Conservation (phyloP, 1,284 basidiomycete species). For the Dichomitus squalens region DNA sequence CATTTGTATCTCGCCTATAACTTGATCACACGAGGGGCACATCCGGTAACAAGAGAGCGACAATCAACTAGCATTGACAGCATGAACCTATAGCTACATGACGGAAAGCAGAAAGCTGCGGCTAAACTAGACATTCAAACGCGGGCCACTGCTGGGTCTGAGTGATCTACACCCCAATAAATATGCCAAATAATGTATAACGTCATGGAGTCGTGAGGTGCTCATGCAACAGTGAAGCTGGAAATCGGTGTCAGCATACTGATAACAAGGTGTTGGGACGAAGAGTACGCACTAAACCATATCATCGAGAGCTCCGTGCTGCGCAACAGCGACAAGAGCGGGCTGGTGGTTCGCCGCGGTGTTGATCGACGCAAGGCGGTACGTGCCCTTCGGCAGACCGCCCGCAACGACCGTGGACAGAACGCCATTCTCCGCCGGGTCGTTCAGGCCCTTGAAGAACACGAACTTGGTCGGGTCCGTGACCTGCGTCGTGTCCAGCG, state of each 20-base stretch:
- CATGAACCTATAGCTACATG: conserved; percentile 1
- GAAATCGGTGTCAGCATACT: background rate
- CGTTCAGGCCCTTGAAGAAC: conserved; percentile 73
- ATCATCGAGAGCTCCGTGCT: conserved; percentile 55
- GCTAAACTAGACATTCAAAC: no score
- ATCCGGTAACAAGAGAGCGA: background rate
- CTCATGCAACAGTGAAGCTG: conserved; percentile 23
- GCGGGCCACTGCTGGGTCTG: background rate
- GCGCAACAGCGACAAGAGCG: conserved; percentile 51
- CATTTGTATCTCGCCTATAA: no score
- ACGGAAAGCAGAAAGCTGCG: conserved; percentile 2
- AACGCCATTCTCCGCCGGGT: conserved; percentile 48
- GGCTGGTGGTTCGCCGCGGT: conserved; percentile 69
- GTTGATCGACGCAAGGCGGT: conserved; percentile 62
- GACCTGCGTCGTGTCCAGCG: conserved; percentile 51
- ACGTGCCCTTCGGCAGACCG: conserved; percentile 62
- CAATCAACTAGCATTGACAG: conserved; percentile 6
- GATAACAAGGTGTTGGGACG: background rate
- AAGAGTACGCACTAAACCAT: conserved; percentile 40
- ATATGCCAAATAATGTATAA: conserved; percentile 1
- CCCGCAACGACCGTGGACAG: conserved; percentile 53
- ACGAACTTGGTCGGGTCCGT: conserved; percentile 58
- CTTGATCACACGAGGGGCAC: background rate
- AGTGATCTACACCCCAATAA: conserved; percentile 13
- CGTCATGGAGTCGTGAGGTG: background rate